A percentile compares a stretch with the other conserved stretches of the same genome.
phyloP scores from a whole-genome alignment of 805 yeast species.

The Maudiozyma pseudohumilis region DNA sequence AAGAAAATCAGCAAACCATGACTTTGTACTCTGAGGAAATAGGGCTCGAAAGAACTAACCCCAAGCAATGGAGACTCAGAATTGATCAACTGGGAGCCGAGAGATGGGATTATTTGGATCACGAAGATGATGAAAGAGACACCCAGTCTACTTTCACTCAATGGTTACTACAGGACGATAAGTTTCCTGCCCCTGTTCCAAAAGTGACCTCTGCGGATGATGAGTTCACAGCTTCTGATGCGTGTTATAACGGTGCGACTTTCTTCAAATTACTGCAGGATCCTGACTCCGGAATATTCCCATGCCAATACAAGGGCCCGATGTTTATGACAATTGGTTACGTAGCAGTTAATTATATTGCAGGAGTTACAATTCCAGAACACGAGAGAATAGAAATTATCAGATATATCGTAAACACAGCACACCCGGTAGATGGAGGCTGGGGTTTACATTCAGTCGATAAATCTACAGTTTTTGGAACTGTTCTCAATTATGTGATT shows the following conservation, averaged over 20 bases:
- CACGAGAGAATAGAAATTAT: constrained; percentile 59
- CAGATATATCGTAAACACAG: constrained; percentile 78
- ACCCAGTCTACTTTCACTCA: constrained; percentile 49
- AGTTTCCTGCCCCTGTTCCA: constrained; percentile 32
- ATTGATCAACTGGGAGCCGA: constrained; percentile 68
- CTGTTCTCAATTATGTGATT: constrained; percentile 75
- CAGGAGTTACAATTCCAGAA: constrained; percentile 58
- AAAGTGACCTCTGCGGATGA: constrained; percentile 15
- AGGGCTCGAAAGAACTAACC: constrained; percentile 61
- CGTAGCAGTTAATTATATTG: constrained; percentile 61
- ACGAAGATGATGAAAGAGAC: constrained; percentile 31
- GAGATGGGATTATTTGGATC: constrained; percentile 60
- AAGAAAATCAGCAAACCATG: too few relatives aligned
- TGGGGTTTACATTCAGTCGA: constrained; percentile 96
- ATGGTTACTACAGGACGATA: constrained; percentile 39
- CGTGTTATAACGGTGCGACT: constrained; percentile 65
- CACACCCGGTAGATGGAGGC: constrained; percentile 99
- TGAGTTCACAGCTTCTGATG: constrained; percentile 39
- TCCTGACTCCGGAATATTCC: constrained; percentile 69
- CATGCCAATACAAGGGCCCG: constrained; percentile 92
- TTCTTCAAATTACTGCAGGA: constrained; percentile 68
- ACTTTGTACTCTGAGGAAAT: constrained; percentile 55
- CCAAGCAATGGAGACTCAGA: constrained; percentile 60
- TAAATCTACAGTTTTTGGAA: constrained; percentile 92
- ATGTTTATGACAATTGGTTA: constrained; percentile 95